phyloP scores from a whole-genome alignment of 1,284 basidiomycete genomes.

The Ganoderma sp. region DNA sequence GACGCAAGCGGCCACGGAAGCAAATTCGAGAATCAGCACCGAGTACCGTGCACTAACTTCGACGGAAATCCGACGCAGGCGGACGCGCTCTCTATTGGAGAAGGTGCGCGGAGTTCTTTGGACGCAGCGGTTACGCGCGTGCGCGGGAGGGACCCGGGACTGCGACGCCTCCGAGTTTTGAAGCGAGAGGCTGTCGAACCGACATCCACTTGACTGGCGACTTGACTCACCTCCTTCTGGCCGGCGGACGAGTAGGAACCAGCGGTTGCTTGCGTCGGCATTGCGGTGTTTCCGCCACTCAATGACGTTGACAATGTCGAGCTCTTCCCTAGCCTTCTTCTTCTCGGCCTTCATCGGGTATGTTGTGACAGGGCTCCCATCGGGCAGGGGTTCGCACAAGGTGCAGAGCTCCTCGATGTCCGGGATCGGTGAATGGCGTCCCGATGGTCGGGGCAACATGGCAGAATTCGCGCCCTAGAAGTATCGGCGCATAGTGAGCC shows the following conservation, averaged over 20 bases:
- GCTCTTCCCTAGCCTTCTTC: slow-evolving; percentile 85
- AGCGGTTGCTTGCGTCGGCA: slow-evolving; percentile 44
- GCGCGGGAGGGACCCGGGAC: not conserved
- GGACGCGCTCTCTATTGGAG: not conserved
- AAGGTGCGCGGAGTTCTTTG: not conserved
- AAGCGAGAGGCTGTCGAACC: not conserved
- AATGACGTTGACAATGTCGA: slow-evolving; percentile 85
- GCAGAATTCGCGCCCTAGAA: slow-evolving; percentile 28
- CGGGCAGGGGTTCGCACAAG: slow-evolving; percentile 72
- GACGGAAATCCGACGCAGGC: not conserved
- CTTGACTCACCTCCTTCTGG: slow-evolving; percentile 75
- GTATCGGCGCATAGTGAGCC: slow-evolving; percentile 14
- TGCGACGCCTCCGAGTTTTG: not conserved
- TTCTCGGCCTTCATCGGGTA: slow-evolving; percentile 90
- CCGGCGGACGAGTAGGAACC: slow-evolving; percentile 80
- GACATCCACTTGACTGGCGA: not conserved
- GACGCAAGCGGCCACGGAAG: slow-evolving; percentile 15
- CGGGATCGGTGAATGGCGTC: slow-evolving; percentile 27
- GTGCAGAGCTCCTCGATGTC: slow-evolving; percentile 82
- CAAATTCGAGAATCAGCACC: slow-evolving; percentile 22
- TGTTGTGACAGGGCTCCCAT: slow-evolving; percentile 57
- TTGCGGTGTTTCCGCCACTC: slow-evolving; percentile 65
- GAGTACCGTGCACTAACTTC: not conserved
- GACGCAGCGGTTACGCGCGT: not conserved
- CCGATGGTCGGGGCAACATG: slow-evolving; percentile 13